Base-by-base conservation (phyloP, 805 yeast species). In the Ogataea sp. region DNA sequence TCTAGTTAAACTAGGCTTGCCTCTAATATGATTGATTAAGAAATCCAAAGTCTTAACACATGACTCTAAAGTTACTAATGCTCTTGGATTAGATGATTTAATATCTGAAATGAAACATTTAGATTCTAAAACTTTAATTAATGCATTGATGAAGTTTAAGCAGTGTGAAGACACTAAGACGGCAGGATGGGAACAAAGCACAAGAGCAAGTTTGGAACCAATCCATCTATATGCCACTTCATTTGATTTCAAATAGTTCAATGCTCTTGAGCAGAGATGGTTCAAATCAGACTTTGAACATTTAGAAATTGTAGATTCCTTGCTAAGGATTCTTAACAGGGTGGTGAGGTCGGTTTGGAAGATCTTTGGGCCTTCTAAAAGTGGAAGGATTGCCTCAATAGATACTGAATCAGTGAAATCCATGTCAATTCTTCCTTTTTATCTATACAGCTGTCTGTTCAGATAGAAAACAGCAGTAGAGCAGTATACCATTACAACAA, bases 1-100 rank as follows among this genome's bases (percentile, higher is more conserved):
- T 55, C 97, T 73, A 3, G 90, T 80, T 32, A 90, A 68, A 1
- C 88, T 80, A 1, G 95, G 86, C 53, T 88, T 88, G 2, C 87
- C 90, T 53, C 83, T 75, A 41, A 81, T 78, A 35, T 70, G 63
- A 34, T 62, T 58, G 40, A 73, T 65, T 2, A 72, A 51, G 40
- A 52, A 53, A 32, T 66, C 59, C 37, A 73, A 48, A 31, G 73
- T 58, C 30, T 69, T 70, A 26, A 69, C 56, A 40, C 46, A 64
- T 53, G 54, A 55, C 48, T 48, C 67, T 45, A 50, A 62, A 15
- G 62, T 52, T 9, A 47, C 37, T 13, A 51, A 16, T 16, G 53
- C 46, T 27, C 43, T 52, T n/a, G 44, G 43, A 3, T 47, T 32
- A 8, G 62, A 57, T 24, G 57, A 50, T 1, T 39, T 20, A 20